Conservation (phyloP, 2,329 filamentous ascomycete genomes). For the Penicillium sp. region DNA sequence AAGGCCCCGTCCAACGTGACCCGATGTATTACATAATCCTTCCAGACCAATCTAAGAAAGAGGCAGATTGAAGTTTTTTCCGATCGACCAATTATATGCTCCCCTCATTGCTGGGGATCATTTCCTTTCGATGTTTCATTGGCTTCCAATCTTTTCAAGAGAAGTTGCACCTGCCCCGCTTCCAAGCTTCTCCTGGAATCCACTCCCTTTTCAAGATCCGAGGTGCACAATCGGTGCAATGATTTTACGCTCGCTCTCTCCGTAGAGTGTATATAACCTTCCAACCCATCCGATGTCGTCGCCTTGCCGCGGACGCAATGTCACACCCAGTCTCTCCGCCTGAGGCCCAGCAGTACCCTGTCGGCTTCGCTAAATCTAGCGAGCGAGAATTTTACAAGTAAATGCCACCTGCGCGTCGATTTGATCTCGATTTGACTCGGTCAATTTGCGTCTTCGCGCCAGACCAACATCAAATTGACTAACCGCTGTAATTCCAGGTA, state of each 20-base stretch:
- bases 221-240: background rate
- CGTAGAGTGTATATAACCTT: background rate
- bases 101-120: background rate
- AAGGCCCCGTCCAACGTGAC: background rate
- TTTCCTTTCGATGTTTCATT: background rate
- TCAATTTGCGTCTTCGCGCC: background rate
- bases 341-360: background rate
- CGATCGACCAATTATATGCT: background rate
- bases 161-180: background rate
- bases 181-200: background rate
- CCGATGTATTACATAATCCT: too few relatives aligned
- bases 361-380: conserved; percentile 5
- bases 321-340: background rate
- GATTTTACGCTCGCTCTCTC: background rate
- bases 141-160: background rate
- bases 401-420: background rate
- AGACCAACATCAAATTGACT: background rate
- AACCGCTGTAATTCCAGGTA: conserved; percentile 3
- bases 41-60: background rate
- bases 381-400: conserved; percentile 20
- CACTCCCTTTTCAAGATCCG: background rate
- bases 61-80: background rate
- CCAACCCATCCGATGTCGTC: background rate
- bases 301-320: background rate
- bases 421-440: background rate